Conservation (phyloP, 2,329 filamentous ascomycete genomes). For the Epichloe hybrida region DNA sequence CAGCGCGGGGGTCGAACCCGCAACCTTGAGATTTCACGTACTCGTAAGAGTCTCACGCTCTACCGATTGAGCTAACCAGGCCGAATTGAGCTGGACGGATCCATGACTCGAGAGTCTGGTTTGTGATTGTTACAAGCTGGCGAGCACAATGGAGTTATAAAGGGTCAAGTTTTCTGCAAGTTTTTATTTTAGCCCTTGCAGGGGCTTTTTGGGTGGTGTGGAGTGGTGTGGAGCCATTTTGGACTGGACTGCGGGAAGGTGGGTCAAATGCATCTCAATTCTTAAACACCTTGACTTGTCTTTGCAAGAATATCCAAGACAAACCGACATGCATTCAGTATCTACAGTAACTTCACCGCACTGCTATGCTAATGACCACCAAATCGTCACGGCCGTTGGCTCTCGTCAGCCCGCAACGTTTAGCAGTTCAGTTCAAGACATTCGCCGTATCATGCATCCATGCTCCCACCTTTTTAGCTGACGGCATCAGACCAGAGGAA, state of each 20-base stretch:
- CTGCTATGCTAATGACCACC: background rate
- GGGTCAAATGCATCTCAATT: too few species aligned
- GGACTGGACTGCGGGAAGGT: too few species aligned
- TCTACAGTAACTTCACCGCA: background rate
- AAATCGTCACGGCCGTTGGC: background rate
- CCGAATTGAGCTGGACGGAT: constrained; percentile 4
- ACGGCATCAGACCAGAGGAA: background rate
- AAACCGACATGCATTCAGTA: too few species aligned
- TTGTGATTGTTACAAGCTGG: background rate
- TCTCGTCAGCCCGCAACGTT: too few species aligned
- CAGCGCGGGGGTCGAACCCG: constrained; percentile 36
- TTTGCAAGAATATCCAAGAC: too few species aligned
- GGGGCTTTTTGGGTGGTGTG: too few species aligned
- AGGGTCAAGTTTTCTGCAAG: background rate
- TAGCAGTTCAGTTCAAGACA: background rate
- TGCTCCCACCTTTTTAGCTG: background rate
- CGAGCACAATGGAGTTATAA: background rate
- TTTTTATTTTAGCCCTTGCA: background rate
- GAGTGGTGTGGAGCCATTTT: too few species aligned
- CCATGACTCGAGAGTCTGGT: background rate
- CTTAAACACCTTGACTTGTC: too few species aligned
- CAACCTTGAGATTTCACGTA: constrained; percentile 33
- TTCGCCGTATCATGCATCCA: background rate
- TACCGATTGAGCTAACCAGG: constrained; percentile 34
- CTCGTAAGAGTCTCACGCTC: constrained; percentile 56